Percentiles rank a stretch among this genome's conserved stretches.
phyloP scores from a whole-genome alignment of 2,329 filamentous ascomycete species.

The Fusarium subtropicale region DNA sequence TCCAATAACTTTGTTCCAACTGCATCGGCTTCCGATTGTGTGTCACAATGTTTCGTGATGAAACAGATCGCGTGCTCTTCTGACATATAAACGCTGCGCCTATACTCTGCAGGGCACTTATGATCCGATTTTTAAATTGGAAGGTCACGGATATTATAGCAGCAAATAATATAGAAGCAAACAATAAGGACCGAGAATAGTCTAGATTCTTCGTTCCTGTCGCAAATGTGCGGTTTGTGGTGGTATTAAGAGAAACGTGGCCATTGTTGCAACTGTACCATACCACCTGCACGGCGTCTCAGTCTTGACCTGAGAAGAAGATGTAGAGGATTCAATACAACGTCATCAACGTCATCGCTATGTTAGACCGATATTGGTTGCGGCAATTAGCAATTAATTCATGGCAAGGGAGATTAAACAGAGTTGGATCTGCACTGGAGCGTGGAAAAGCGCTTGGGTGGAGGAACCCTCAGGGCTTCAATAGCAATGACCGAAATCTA shows the following conservation, averaged over 20 bases:
- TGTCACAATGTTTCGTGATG: slow-evolving; percentile 11
- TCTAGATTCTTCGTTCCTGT: slow-evolving; percentile 2
- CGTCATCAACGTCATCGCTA: slow-evolving; percentile 29
- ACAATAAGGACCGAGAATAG: neutral
- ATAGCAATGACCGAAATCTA: slow-evolving; percentile 17
- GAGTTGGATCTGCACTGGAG: slow-evolving; percentile 8
- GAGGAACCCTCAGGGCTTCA: slow-evolving; percentile 5
- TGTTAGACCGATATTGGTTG: slow-evolving; percentile 30
- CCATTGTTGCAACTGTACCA: neutral
- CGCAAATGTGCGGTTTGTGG: neutral
- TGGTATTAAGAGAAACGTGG: slow-evolving; percentile 17
- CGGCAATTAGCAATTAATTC: slow-evolving; percentile 21
- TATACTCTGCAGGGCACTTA: neutral
- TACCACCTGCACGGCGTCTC: neutral
- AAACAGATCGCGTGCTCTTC: slow-evolving; percentile 14
- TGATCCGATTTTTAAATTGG: slow-evolving; percentile 5
- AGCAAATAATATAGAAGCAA: neutral
- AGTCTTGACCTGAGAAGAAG: neutral
- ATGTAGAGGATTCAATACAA: slow-evolving; percentile 16
- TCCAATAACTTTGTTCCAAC: neutral
- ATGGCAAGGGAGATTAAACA: slow-evolving; percentile 28
- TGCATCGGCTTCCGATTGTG: neutral
- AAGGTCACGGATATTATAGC: neutral
- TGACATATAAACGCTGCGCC: neutral
- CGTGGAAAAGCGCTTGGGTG: slow-evolving; percentile 17